Base-by-base conservation (phyloP, 306 rosid genomes). In the Luffa acutangula region DNA sequence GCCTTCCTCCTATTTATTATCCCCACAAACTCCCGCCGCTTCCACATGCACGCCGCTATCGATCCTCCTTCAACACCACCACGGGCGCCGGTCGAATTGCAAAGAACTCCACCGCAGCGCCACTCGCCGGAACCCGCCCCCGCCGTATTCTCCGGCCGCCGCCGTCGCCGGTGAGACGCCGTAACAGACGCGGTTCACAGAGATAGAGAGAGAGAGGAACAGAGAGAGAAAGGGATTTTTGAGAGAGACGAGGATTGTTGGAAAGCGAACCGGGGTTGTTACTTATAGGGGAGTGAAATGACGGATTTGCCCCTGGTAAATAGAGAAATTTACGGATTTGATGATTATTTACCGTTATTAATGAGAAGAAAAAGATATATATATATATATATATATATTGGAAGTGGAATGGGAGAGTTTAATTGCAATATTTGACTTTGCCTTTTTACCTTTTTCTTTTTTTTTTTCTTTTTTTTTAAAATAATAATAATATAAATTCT, bases 21-120 rank as follows among this genome's bases (percentile, higher is more conserved):
- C 60, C 71, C 60, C 54, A 69, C 58, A 52, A 87, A 90, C 85
- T 90, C 91, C 37, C 89, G 91, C 84, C 90, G 90, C 80, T 78
- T 87, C 86, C 88, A 84, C 98, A 90, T 93, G 89, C 91, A 88
- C 85, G 74, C 86, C 58, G 72, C 34, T 77, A 6, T 25, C 37
- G 58, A 64, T 78, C 70, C 80, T 78, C 70, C 80, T 62, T 77
- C 37, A 21, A 43, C 17, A 17, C 51, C 57, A 10, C 58, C 21
- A 17, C 45, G 1, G 53, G 14, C 17, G 57, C 21, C 43, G 5
- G 25, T 34, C 34, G 9, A 31, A 73, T 49, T 31, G 1, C 1
- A 73, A 2, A 31, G 9, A 14, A 36, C 15, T 25, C 3, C n/a
- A 46, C 41, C 13, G 18, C 31, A 72, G 0, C 9, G 11, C 10